Evolutionary conservation across 257 asterid genomes (phyloP).

Genomic region (Solanum corneliomulleri): DNA sequence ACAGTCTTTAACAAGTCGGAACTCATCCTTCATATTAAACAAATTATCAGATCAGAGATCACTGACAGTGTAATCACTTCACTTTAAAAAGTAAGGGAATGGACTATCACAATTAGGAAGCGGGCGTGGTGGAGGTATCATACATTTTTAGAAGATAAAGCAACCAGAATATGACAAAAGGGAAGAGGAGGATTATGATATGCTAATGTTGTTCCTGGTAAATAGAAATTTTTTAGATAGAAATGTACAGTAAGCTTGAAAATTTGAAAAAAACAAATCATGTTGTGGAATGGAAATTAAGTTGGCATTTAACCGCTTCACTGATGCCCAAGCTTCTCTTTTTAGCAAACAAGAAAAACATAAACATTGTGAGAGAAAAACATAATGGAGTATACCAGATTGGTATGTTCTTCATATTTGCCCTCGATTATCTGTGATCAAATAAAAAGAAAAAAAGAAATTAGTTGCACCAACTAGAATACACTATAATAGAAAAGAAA

Average conservation of each 20-base stretch:
- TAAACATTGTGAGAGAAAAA: neutral
- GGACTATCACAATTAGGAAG: neutral
- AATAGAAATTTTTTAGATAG: neutral
- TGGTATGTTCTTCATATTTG: slow-evolving; percentile 41
- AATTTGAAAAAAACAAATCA: neutral
- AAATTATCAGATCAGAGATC: neutral
- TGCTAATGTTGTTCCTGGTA: neutral
- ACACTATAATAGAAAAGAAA: neutral
- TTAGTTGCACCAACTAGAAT: neutral
- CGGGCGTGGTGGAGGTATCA: neutral
- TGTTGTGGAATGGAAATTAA: neutral
- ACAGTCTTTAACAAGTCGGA: slow-evolving; percentile 66
- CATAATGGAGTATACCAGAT: slow-evolving; percentile 35
- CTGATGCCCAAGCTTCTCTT: neutral
- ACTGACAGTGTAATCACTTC: neutral
- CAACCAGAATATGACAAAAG: neutral
- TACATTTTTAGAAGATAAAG: neutral
- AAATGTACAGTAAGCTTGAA: neutral
- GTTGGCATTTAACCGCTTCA: neutral
- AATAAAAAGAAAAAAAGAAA: neutral
- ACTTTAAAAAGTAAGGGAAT: neutral
- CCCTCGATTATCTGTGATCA: slow-evolving; percentile 77
- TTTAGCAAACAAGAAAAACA: neutral
- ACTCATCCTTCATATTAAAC: slow-evolving; percentile 43
- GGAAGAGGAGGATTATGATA: neutral